A percentile compares a stretch with the other conserved stretches of the same genome.
Conservation (phyloP, 73 alveolate genomes). For the Paramecium pentaurelia region DNA sequence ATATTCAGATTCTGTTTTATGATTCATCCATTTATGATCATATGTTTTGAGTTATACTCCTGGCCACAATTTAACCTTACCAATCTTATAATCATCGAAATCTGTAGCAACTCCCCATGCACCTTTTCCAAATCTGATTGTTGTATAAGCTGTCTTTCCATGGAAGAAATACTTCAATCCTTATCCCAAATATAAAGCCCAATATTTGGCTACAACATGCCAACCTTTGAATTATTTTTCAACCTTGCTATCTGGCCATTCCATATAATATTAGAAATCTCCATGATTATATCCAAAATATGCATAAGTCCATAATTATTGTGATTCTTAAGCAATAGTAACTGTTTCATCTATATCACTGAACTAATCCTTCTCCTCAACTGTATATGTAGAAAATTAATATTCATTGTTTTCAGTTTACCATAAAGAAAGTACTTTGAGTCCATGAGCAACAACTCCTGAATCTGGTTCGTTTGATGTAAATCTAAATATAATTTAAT, state of each 20-base stretch:
- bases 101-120: background rate
- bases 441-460: conserved; percentile 1
- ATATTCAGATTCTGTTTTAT: background rate
- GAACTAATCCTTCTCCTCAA: background rate
- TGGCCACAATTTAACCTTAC: background rate
- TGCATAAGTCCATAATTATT: conserved; percentile 43
- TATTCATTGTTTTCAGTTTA: background rate
- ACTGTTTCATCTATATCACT: background rate
- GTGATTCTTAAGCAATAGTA: background rate
- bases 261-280: background rate
- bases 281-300: conserved; percentile 35
- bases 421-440: background rate
- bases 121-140: conserved; percentile 46
- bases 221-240: background rate
- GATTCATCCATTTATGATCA: background rate
- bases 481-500: background rate
- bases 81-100: conserved; percentile 3
- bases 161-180: background rate
- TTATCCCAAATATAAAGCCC: conserved; percentile 42
- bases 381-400: background rate
- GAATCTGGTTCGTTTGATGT: conserved; percentile 31
- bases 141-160: conserved; percentile 26
- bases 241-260: background rate
- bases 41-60: background rate
- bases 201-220: conserved; percentile 32